Conservation (phyloP, 139 green algal species). For the Chlamydomonas sp. region DNA sequence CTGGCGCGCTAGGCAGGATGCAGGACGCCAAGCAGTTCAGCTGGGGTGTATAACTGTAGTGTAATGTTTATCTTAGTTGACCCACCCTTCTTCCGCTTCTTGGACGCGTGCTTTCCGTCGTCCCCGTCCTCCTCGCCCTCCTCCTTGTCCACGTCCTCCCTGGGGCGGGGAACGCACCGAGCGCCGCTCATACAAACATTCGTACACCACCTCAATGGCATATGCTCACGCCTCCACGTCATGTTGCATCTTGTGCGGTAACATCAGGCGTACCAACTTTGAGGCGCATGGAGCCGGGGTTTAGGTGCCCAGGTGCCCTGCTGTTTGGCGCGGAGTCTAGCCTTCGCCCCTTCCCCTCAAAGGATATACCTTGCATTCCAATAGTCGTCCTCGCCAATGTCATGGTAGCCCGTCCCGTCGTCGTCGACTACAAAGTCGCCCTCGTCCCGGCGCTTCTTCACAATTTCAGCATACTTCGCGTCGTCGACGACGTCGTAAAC, state of each 20-base stretch:
- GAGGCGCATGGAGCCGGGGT: neutral
- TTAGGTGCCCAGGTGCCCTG: neutral
- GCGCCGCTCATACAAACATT: too few species aligned
- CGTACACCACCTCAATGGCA: neutral
- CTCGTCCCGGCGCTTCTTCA: conserved; percentile 80
- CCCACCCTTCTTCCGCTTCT: conserved; percentile 57
- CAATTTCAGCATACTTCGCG: conserved; percentile 87
- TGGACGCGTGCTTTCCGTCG: conserved; percentile 25
- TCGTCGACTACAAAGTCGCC: conserved; percentile 87
- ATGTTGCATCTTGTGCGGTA: too few species aligned
- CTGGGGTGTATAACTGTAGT: neutral
- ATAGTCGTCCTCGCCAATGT: conserved; percentile 92
- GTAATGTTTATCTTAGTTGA: conserved; percentile 36
- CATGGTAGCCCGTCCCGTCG: conserved; percentile 83
- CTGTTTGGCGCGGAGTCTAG: too few species aligned
- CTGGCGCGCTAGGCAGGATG: neutral
- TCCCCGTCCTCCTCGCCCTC: conserved; percentile 39
- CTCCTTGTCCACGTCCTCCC: conserved; percentile 41
- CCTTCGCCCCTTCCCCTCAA: too few species aligned
- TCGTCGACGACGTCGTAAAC: conserved; percentile 95
- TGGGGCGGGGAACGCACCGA: too few species aligned
- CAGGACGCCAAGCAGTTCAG: neutral
- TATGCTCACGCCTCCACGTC: too few species aligned
- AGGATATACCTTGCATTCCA: conserved; percentile 41
- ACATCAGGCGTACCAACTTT: neutral